Percentiles rank a stretch among this genome's conserved stretches.
Evolutionary conservation across 768 basidiomycete species (phyloP).

Genomic region (Cystobasidium onofrii): DNA sequence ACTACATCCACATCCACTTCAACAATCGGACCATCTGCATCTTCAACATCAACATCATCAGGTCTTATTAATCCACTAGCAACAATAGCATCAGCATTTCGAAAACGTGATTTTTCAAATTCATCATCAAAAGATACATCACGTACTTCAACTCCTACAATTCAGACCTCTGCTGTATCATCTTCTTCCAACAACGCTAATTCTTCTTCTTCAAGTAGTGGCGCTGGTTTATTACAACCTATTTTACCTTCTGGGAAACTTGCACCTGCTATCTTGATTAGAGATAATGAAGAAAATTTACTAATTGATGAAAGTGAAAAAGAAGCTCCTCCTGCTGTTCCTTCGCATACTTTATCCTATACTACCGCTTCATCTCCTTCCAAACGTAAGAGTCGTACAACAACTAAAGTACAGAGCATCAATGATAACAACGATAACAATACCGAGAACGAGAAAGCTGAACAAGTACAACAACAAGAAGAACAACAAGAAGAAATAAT

Average conservation of each 20-base stretch:
- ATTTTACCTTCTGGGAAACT: background rate
- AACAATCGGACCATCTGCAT: no score
- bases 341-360: background rate
- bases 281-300: slow-evolving; percentile 11
- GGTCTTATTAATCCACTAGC: slow-evolving; percentile 6
- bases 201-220: background rate
- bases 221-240: background rate
- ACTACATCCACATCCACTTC: no score
- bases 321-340: slow-evolving; percentile 21
- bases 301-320: slow-evolving; percentile 26
- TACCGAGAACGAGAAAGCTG: background rate
- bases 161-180: no score
- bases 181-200: background rate
- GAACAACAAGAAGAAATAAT: background rate
- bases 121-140: background rate
- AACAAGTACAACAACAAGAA: background rate
- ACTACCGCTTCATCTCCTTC: background rate
- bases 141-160: background rate
- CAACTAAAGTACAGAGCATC: background rate
- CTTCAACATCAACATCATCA: background rate
- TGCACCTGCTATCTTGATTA: slow-evolving; percentile 11
- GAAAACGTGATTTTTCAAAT: background rate
- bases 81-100: slow-evolving; percentile 24
- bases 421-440: background rate
- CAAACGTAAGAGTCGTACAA: background rate